phyloP scores from a whole-genome alignment of 345 rosid species.

The Sisymbrium irio region DNA sequence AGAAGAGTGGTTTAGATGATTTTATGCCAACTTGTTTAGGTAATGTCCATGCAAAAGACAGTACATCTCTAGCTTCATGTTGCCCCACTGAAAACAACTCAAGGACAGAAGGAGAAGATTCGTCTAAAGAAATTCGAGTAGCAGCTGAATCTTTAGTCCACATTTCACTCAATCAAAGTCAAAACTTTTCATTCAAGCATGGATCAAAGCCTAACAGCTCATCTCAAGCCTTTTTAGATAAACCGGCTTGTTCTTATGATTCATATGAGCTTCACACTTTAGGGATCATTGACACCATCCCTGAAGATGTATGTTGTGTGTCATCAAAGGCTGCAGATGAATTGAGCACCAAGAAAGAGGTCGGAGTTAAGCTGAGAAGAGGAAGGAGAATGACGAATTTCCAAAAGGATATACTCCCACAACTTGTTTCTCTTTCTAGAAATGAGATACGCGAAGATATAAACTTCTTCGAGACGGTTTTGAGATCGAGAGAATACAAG shows the following conservation, averaged over 20 bases:
- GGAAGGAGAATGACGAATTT: constrained; percentile 78
- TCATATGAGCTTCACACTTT: constrained; percentile 50
- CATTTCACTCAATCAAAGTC: constrained; percentile 26
- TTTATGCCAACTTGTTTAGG: neutral
- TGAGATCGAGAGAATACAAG: constrained; percentile 66
- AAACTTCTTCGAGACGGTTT: constrained; percentile 53
- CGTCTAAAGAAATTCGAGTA: constrained; percentile 25
- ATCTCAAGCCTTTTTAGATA: neutral
- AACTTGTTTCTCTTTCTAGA: constrained; percentile 50
- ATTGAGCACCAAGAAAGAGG: constrained; percentile 37
- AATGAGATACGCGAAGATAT: constrained; percentile 64
- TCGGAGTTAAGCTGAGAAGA: constrained; percentile 51
- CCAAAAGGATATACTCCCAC: constrained; percentile 64
- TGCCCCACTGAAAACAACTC: constrained; percentile 20
- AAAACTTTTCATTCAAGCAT: neutral
- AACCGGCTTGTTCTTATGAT: constrained; percentile 43
- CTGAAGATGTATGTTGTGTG: constrained; percentile 44
- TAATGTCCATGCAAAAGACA: neutral
- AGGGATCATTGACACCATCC: constrained; percentile 41
- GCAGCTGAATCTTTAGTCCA: constrained; percentile 63
- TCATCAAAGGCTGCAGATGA: constrained; percentile 46
- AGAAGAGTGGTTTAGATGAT: neutral
- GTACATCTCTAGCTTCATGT: constrained; percentile 16
- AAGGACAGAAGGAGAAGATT: constrained; percentile 2
- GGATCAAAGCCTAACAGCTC: neutral